phyloP scores from a whole-genome alignment of 2,329 filamentous ascomycete genomes.

The Penicillium sp. region DNA sequence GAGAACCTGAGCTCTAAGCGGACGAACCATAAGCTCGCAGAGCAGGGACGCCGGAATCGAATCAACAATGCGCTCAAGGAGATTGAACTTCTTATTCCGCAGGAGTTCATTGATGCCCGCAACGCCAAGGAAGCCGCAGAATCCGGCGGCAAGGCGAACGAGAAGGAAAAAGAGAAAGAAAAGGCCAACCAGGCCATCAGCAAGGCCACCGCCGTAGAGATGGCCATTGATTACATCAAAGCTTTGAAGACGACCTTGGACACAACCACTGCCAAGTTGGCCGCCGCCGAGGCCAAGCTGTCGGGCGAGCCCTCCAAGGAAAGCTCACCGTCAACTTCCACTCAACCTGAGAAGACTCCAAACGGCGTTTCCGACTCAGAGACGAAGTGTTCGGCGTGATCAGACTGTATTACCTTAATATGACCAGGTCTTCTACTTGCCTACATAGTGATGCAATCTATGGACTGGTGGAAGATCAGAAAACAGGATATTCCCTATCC shows the following conservation, averaged over 20 bases:
- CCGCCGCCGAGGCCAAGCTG: constrained; percentile 57
- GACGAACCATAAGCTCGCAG: constrained; percentile 95
- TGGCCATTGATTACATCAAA: constrained; percentile 94
- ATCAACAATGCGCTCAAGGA: constrained; percentile 93
- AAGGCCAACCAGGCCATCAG: constrained; percentile 63
- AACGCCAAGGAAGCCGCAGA: constrained; percentile 38
- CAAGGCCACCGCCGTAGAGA: constrained; percentile 96
- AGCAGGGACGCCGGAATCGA: constrained; percentile 89
- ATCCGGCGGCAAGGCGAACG: constrained; percentile 41
- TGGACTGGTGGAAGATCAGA: background rate
- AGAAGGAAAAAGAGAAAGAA: constrained; percentile 51
- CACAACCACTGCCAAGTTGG: constrained; percentile 62
- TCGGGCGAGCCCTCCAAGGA: constrained; percentile 1
- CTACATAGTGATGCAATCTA: background rate
- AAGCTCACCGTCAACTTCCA: background rate
- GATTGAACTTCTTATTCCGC: constrained; percentile 81
- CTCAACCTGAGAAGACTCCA: background rate
- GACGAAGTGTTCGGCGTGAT: background rate
- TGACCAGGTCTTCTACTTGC: background rate
- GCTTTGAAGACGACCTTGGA: constrained; percentile 71
- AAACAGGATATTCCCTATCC: background rate
- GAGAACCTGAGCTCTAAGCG: constrained; percentile 94
- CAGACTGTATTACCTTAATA: background rate
- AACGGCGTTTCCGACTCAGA: background rate
- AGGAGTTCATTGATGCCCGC: constrained; percentile 45